Base-by-base conservation (phyloP, 2,329 filamentous ascomycete genomes). In the Monilinia aucupariae region DNA sequence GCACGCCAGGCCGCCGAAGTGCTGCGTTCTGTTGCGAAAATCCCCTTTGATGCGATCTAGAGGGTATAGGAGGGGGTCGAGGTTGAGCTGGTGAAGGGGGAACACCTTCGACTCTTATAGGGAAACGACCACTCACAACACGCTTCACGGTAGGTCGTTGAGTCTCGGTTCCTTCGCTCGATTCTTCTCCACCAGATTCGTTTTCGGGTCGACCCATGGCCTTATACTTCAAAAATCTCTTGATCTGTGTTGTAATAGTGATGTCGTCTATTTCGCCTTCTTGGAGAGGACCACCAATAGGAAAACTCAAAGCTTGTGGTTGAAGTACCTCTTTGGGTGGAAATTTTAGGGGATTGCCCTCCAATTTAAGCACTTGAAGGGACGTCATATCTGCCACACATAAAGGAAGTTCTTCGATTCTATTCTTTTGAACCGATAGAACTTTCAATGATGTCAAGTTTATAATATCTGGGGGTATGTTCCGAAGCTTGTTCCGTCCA, bases 371-470 rank as follows among this genome's bases (percentile, higher is more conserved):
- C 68, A 96, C 89, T 73, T 93, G 90, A 64, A 97, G 78, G 62
- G 91, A 94, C 63, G 83, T 87, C 89, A 97, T 96, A 67, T 96
- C 92, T 61, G 90, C 91, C 27, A 97, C 78, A 68, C 90, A 92
- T 8, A 90, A 78, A 1, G 93, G 93, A 22, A 97, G 79, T 69
- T 92, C 88, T 67, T 91, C 87, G 69, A 97, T 91, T 64, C 88
- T 85, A 74, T 97, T 97, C 73, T 90, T 90, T 69, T 90, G 89
- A 43, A 97, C 83, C 2, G 92, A 92, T 61, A 97, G 80, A 20
- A 97, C 92, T 73, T 96, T 96, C 67, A 97, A 79, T 1, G 91
- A 96, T 6, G 87, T 87, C 71, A 97, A 80, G 72, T 87, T 91
- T 65, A 84, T 85, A 66, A 97, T 90, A 61, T 92, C 89, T 53